A percentile compares a stretch with the other conserved stretches of the same genome.
These are phyloP conservation scores for Pterocarpus santalinus DNA, from an alignment of 306 rosid species.

Conservation along the genomic window DNA sequence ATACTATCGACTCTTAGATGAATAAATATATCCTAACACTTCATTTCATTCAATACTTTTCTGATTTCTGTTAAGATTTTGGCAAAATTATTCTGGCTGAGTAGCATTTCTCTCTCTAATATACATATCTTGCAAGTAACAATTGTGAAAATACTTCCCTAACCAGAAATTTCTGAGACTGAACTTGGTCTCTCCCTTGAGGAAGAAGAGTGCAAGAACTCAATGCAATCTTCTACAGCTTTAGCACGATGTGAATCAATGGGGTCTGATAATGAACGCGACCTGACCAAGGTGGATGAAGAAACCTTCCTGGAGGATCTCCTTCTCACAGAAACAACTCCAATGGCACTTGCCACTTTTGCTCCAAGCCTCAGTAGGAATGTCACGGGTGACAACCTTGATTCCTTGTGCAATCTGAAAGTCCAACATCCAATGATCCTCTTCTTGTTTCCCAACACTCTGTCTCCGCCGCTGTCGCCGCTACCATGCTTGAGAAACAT, in stretches of 20 bases:
- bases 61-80: too few species aligned
- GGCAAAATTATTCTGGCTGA: too few species aligned
- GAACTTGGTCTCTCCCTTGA: constrained; percentile 70
- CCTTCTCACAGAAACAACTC: constrained; percentile 55
- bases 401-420: constrained; percentile 51
- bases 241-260: constrained; percentile 77
- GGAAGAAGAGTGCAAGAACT: constrained; percentile 82
- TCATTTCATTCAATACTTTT: too few species aligned
- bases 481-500: constrained; percentile 51
- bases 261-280: constrained; percentile 68
- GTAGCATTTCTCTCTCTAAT: not conserved
- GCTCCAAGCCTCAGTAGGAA: constrained; percentile 61
- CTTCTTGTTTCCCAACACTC: constrained; percentile 47
- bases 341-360: constrained; percentile 61
- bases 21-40: too few species aligned
- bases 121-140: constrained; percentile 37
- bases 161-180: constrained; percentile 51
- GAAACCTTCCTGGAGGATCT: constrained; percentile 71
- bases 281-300: constrained; percentile 65
- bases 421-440: constrained; percentile 50
- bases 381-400: constrained; percentile 54
- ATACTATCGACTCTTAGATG: too few species aligned
- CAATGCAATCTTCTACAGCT: constrained; percentile 81
- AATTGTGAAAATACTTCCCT: not conserved
- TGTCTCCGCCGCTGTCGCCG: not conserved